These are phyloP conservation scores for Alternaria hordeiaustralica DNA, from an alignment of 2,329 filamentous ascomycete species.

Conservation along the genomic window DNA sequence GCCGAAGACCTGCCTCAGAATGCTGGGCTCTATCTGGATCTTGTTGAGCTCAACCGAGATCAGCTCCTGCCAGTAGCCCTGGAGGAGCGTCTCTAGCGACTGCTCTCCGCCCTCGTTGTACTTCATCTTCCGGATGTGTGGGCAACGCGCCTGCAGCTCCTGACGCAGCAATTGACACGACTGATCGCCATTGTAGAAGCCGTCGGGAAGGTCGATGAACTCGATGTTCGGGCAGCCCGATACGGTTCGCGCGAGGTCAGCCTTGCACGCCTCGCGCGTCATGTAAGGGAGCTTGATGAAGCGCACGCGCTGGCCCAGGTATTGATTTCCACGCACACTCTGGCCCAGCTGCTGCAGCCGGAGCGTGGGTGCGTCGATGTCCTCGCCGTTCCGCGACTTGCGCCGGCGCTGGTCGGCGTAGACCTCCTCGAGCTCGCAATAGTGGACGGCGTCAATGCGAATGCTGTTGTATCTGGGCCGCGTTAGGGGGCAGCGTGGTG, in stretches of 20 bases:
- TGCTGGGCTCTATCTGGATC: conserved; percentile 72
- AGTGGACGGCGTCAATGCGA: conserved; percentile 92
- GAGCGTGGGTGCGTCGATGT: conserved; percentile 77
- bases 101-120: conserved; percentile 81
- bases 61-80: conserved; percentile 71
- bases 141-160: conserved; percentile 83
- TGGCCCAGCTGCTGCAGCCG: conserved; percentile 81
- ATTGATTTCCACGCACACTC: conserved; percentile 79
- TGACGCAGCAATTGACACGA: conserved; percentile 77
- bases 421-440: conserved; percentile 85
- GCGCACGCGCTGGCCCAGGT: conserved; percentile 71
- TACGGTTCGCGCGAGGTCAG: conserved; percentile 83
- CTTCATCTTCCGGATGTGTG: conserved; percentile 86
- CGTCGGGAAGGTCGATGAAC: conserved; percentile 90
- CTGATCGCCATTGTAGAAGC: conserved; percentile 81
- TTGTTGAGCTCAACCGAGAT: conserved; percentile 75
- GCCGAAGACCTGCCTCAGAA: conserved; percentile 73
- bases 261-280: conserved; percentile 85
- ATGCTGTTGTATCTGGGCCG: conserved; percentile 78
- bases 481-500: conserved; percentile 10
- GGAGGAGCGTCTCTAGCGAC: conserved; percentile 73
- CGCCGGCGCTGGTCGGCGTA: conserved; percentile 73
- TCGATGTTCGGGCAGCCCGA: conserved; percentile 83
- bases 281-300: conserved; percentile 93
- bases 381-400: conserved; percentile 70